Conservation (phyloP, 1,139 yeast genomes). For the Yamadazyma mexicana region DNA sequence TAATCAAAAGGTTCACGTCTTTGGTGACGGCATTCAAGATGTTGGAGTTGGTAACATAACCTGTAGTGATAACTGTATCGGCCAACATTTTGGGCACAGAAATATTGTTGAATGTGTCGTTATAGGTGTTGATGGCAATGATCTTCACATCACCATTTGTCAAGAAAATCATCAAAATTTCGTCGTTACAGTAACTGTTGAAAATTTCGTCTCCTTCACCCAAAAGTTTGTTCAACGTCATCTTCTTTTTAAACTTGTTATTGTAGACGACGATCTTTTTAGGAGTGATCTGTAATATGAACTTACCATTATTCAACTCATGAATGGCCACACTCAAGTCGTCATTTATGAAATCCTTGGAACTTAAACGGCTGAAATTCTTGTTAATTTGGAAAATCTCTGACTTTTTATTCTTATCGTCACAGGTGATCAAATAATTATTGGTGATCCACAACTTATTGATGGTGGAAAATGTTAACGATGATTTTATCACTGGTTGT, state of each 20-base stretch:
- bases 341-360: slow-evolving; percentile 63
- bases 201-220: slow-evolving; percentile 47
- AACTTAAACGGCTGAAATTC: slow-evolving; percentile 62
- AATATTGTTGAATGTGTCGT: slow-evolving; percentile 34
- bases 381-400: slow-evolving; percentile 73
- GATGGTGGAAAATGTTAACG: slow-evolving; percentile 73
- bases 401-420: slow-evolving; percentile 60
- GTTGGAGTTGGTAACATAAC: slow-evolving; percentile 55
- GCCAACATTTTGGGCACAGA: slow-evolving; percentile 52
- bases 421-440: slow-evolving; percentile 72
- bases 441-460: slow-evolving; percentile 73
- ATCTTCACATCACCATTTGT: slow-evolving; percentile 59
- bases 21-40: slow-evolving; percentile 43
- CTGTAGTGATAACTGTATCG: slow-evolving; percentile 68
- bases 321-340: slow-evolving; percentile 69
- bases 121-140: slow-evolving; percentile 42
- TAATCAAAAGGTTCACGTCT: slow-evolving; percentile 36
- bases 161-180: slow-evolving; percentile 51
- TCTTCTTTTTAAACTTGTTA: slow-evolving; percentile 51
- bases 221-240: slow-evolving; percentile 36
- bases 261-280: slow-evolving; percentile 66
- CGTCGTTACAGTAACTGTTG: slow-evolving; percentile 52
- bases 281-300: slow-evolving; percentile 74
- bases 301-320: slow-evolving; percentile 56
- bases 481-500: slow-evolving; percentile 64